These are phyloP conservation scores for Beauveria australis DNA, from an alignment of 2,329 filamentous ascomycete genomes.

Conservation along the genomic window DNA sequence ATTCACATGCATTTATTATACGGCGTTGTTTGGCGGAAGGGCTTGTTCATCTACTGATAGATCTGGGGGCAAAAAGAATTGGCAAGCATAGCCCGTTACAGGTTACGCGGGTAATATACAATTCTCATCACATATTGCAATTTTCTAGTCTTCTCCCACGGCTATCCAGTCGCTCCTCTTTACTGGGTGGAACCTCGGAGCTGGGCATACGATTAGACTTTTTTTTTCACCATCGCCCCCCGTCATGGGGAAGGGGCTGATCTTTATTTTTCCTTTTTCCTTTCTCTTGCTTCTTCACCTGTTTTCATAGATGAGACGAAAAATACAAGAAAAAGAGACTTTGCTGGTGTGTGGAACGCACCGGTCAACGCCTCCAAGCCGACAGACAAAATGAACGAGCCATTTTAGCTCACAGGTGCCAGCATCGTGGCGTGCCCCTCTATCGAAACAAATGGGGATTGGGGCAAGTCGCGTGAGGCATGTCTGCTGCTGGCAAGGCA, in stretches of 20 bases:
- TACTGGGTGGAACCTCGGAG: neutral
- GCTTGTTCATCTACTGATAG: constrained; percentile 6
- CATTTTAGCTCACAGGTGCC: neutral
- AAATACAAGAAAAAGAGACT: neutral
- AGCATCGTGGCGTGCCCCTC: neutral
- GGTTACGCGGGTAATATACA: constrained; percentile 1
- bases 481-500: neutral
- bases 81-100: neutral
- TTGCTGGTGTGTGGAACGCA: neutral
- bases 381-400: neutral
- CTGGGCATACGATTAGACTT: neutral
- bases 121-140: neutral
- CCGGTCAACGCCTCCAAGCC: neutral
- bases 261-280: neutral
- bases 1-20: constrained; percentile 5
- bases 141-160: neutral
- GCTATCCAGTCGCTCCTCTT: neutral
- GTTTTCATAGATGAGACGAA: neutral
- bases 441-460: neutral
- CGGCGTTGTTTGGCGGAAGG: constrained; percentile 7
- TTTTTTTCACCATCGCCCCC: neutral
- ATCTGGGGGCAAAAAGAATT: constrained; percentile 4
- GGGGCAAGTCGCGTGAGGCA: constrained; percentile 4
- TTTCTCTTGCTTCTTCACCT: neutral
- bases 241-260: neutral